Percentiles rank a stretch among this genome's conserved stretches.
These are phyloP conservation scores for Podila epigama DNA, from an alignment of 192 early-diverging fungal genomes.

Conservation along the genomic window DNA sequence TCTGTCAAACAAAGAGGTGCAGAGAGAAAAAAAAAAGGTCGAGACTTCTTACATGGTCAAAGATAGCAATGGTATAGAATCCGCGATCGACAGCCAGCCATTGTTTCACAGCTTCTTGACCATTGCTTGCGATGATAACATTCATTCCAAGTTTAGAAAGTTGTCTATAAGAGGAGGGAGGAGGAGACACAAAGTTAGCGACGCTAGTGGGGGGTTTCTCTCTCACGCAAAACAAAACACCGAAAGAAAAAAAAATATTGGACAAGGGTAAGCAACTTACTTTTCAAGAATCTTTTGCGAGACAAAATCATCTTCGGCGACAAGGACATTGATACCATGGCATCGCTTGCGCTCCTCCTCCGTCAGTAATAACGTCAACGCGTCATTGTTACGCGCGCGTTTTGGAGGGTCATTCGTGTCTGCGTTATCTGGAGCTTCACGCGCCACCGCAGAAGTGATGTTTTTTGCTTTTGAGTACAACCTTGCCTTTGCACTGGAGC, in stretches of 20 bases:
- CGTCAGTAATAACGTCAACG: constrained; percentile 27
- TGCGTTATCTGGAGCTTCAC: neutral
- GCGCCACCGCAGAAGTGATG: neutral
- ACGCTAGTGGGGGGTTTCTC: no score
- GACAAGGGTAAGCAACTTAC: constrained; percentile 4
- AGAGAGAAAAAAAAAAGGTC: neutral
- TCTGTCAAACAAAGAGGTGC: neutral
- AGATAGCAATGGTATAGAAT: constrained; percentile 41
- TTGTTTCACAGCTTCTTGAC: constrained; percentile 34
- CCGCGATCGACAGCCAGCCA: constrained; percentile 33
- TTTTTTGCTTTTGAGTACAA: no score
- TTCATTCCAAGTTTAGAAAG: constrained; percentile 44
- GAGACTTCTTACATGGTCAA: constrained; percentile 36
- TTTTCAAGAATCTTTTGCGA: constrained; percentile 49
- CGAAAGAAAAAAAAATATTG: neutral
- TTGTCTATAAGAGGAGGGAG: constrained; percentile 25
- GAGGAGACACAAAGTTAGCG: neutral
- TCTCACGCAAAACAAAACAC: no score
- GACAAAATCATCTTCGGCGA: constrained; percentile 44
- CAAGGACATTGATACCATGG: constrained; percentile 32
- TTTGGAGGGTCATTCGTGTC: constrained; percentile 6
- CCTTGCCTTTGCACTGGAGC: no score
- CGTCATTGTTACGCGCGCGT: constrained; percentile 42
- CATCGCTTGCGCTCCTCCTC: constrained; percentile 21
- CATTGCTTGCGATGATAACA: constrained; percentile 38